Percentiles rank a stretch among this genome's conserved stretches.
phyloP scores from a whole-genome alignment of 495 filamentous ascomycete species.

The Annulohypoxylon bovei region DNA sequence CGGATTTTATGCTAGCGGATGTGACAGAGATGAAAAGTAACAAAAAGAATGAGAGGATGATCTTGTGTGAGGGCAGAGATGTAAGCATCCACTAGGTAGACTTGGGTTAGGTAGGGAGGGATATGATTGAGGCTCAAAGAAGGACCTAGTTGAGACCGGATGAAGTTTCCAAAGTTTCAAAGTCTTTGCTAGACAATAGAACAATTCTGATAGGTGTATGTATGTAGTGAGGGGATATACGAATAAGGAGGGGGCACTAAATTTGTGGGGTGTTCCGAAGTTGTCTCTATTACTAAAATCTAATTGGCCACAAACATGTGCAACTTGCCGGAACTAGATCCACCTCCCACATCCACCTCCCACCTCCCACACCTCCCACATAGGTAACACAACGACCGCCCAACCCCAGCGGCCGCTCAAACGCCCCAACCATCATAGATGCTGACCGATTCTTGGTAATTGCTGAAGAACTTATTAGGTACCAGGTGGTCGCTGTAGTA shows the following conservation, averaged over 20 bases:
- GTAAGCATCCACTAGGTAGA: slow-evolving; percentile 24
- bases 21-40: slow-evolving; percentile 8
- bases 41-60: slow-evolving; percentile 13
- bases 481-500: not conserved
- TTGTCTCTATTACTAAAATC: not conserved
- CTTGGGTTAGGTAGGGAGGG: not conserved
- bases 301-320: not conserved
- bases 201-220: too few relatives aligned
- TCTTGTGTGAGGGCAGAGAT: not conserved
- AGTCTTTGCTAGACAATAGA: not conserved
- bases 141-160: not conserved
- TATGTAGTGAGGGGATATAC: too few relatives aligned
- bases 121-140: slow-evolving; percentile 13
- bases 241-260: not conserved
- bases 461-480: slow-evolving; percentile 27
- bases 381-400: not conserved
- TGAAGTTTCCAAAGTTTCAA: not conserved
- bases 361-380: not conserved
- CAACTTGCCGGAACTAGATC: not conserved
- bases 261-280: slow-evolving; percentile 3
- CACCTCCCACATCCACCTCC: not conserved
- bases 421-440: not conserved
- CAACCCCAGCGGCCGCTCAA: not conserved
- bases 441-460: slow-evolving; percentile 48
- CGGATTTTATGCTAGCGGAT: slow-evolving; percentile 17